Evolutionary conservation across 345 rosid genomes (phyloP).

Genomic region (Bruguiera sexangula): DNA sequence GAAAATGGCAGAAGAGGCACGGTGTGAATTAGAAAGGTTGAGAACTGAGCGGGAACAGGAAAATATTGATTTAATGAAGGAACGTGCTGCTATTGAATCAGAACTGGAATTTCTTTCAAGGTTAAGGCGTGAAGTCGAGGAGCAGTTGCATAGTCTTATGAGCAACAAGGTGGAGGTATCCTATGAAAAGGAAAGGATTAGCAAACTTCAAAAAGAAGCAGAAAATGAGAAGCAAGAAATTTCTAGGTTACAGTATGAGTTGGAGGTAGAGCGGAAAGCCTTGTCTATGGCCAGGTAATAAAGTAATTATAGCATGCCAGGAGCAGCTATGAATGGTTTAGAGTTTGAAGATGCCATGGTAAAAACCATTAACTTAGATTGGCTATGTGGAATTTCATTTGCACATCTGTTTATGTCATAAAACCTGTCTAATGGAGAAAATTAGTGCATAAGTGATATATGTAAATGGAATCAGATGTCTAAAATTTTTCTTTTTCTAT

Average conservation of each 20-base stretch:
- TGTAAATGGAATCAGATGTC: no score
- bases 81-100: slow-evolving; percentile 63
- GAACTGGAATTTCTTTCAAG: slow-evolving; percentile 79
- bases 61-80: slow-evolving; percentile 55
- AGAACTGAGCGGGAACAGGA: slow-evolving; percentile 71
- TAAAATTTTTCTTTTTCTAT: no score
- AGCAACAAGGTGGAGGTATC: slow-evolving; percentile 70
- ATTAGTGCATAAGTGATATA: no score
- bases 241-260: slow-evolving; percentile 62
- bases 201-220: slow-evolving; percentile 54
- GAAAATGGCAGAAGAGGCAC: slow-evolving; percentile 85
- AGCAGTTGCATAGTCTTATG: slow-evolving; percentile 63
- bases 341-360: not conserved
- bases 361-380: no score
- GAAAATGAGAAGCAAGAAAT: slow-evolving; percentile 76
- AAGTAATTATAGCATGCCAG: not conserved
- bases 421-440: no score
- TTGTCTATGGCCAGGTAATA: slow-evolving; percentile 82
- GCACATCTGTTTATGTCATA: no score
- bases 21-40: slow-evolving; percentile 54
- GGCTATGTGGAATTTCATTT: no score
- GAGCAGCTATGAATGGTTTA: not conserved
- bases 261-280: slow-evolving; percentile 81
- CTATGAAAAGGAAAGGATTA: slow-evolving; percentile 70
- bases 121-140: slow-evolving; percentile 65